Evolutionary conservation across 257 asterid species (phyloP).

Genomic region (Prunella vulgaris): DNA sequence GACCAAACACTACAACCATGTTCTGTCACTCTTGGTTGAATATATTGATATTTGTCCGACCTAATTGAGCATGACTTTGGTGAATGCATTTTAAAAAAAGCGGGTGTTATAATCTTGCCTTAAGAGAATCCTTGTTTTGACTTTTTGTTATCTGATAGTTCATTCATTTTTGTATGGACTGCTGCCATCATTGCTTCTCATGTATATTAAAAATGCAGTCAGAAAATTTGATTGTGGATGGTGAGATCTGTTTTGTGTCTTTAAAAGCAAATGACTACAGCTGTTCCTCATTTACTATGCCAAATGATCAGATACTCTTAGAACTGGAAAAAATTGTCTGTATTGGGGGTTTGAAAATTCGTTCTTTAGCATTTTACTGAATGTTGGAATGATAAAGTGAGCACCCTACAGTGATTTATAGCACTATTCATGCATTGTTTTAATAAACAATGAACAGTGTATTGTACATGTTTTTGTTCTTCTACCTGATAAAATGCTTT

Average conservation of each 20-base stretch:
- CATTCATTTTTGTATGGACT: background rate
- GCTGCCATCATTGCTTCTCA: background rate
- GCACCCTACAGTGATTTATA: background rate
- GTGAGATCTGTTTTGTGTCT: background rate
- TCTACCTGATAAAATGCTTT: background rate
- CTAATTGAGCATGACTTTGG: background rate
- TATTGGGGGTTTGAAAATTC: background rate
- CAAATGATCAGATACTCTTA: slow-evolving; percentile 4
- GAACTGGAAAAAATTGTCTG: background rate
- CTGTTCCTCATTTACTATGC: background rate
- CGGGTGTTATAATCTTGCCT: too few species aligned
- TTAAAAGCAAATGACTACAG: background rate
- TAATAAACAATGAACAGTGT: background rate
- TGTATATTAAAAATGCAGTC: background rate
- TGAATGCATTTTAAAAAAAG: background rate
- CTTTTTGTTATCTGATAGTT: background rate
- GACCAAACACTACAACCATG: background rate
- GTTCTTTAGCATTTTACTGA: background rate
- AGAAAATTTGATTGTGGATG: background rate
- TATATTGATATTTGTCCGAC: background rate
- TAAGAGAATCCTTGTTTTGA: background rate
- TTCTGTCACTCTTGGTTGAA: background rate
- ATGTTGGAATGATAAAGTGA: background rate
- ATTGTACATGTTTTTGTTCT: background rate
- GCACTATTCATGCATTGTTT: background rate